A percentile compares a stretch with the other conserved stretches of the same genome.
Evolutionary conservation across 495 filamentous ascomycete species (phyloP).

Genomic region (Glarea lozoyensis): DNA sequence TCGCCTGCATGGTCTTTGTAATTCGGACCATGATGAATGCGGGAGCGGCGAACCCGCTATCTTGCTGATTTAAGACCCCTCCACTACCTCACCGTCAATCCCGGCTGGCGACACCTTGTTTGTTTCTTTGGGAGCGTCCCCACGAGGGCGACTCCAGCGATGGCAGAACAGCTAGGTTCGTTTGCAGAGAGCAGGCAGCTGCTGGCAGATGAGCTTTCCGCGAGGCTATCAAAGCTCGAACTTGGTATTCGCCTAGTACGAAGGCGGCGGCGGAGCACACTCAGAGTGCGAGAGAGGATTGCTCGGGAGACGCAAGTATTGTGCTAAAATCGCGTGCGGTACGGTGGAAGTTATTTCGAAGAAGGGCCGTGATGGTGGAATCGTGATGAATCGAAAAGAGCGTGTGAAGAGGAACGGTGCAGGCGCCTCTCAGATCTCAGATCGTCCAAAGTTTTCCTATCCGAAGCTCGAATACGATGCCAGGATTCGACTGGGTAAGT

Average conservation of each 20-base stretch:
- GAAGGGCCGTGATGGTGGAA: too few relatives aligned
- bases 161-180: constrained; percentile 1
- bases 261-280: too few relatives aligned
- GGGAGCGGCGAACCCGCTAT: constrained; percentile 44
- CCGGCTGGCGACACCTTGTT: constrained; percentile 18
- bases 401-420: constrained; percentile 23
- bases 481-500: constrained; percentile 4
- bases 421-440: constrained; percentile 20
- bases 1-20: constrained; percentile 83
- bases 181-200: constrained; percentile 1
- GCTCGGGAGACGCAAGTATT: too few relatives aligned
- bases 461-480: constrained; percentile 7
- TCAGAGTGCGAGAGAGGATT: neutral
- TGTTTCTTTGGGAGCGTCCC: constrained; percentile 17
- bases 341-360: too few relatives aligned
- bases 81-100: constrained; percentile 13
- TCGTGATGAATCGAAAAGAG: constrained; percentile 16
- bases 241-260: too few relatives aligned
- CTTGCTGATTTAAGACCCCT: constrained; percentile 16
- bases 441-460: constrained; percentile 4
- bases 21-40: constrained; percentile 80
- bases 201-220: neutral
- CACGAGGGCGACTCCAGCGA: constrained; percentile 15
- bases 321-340: too few relatives aligned
- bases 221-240: too few relatives aligned